These are phyloP conservation scores for Cercospora sp. DNA, from an alignment of 2,329 filamentous ascomycete species.

Conservation along the genomic window DNA sequence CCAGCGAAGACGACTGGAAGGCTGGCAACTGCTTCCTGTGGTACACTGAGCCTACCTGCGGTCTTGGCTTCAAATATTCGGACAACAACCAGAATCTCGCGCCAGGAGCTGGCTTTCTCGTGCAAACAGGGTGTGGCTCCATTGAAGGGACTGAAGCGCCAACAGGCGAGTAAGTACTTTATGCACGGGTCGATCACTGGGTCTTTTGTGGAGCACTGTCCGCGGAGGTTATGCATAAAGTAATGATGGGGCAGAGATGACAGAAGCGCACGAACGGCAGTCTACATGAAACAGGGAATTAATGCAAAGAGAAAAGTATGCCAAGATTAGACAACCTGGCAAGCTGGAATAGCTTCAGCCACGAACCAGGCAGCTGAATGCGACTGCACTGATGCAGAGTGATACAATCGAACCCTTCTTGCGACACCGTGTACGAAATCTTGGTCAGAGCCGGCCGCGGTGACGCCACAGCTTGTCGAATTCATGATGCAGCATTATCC, in stretches of 20 bases:
- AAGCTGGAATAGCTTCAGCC: conserved; percentile 16
- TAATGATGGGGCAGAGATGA: neutral
- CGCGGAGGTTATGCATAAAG: conserved; percentile 2
- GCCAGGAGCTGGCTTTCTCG: conserved; percentile 29
- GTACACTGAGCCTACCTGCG: conserved; percentile 31
- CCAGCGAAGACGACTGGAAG: conserved; percentile 31
- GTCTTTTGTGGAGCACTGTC: neutral
- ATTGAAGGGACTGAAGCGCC: conserved; percentile 22
- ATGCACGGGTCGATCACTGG: neutral
- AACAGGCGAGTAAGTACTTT: conserved; percentile 14
- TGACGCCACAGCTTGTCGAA: conserved; percentile 20
- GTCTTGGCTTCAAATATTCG: conserved; percentile 31
- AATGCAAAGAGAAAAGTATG: conserved; percentile 16
- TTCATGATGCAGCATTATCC: neutral
- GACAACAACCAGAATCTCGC: conserved; percentile 26
- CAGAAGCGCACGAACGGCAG: conserved; percentile 3
- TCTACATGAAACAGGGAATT: conserved; percentile 19
- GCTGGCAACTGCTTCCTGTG: conserved; percentile 35
- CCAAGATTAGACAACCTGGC: conserved; percentile 17
- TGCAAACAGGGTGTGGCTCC: conserved; percentile 33
- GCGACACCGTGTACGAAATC: conserved; percentile 17
- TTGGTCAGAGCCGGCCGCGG: conserved; percentile 18
- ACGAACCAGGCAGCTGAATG: conserved; percentile 19
- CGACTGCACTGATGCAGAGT: conserved; percentile 23
- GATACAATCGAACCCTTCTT: conserved; percentile 23